Evolutionary conservation across 257 asterid genomes (phyloP).

Genomic region (Petrea volubilis): DNA sequence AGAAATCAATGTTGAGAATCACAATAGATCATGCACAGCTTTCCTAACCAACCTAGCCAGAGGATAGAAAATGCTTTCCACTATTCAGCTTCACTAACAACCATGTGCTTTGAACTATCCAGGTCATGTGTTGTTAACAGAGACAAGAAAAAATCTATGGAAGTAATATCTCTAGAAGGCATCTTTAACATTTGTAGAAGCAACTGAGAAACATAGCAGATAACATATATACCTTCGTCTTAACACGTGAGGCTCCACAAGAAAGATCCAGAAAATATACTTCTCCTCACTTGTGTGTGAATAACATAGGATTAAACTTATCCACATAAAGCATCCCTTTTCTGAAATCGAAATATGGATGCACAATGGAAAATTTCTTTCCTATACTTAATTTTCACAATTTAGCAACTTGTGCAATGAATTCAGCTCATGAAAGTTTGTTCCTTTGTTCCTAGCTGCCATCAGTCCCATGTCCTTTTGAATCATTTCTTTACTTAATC

Average conservation of each 20-base stretch:
- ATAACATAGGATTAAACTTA: neutral
- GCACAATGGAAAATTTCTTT: neutral
- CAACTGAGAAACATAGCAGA: neutral
- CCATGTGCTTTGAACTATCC: neutral
- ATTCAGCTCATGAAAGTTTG: constrained; percentile 12
- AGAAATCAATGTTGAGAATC: neutral
- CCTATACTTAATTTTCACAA: neutral
- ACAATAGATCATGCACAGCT: neutral
- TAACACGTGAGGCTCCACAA: neutral
- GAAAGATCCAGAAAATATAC: neutral
- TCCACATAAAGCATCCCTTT: neutral
- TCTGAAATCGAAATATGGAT: neutral
- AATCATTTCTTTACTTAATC: constrained; percentile 40
- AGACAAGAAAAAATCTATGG: neutral
- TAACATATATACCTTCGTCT: neutral
- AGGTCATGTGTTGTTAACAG: neutral
- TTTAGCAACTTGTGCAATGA: constrained; percentile 1
- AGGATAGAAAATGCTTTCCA: neutral
- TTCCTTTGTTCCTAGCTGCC: constrained; percentile 32
- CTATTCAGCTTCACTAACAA: constrained; percentile 13
- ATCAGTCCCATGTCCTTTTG: constrained; percentile 46
- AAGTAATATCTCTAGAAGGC: neutral
- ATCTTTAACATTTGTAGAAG: neutral
- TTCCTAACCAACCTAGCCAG: neutral
- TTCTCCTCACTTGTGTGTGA: neutral